These are phyloP conservation scores for Triticum aestivum DNA, from an alignment of 176 grass and related monocot genomes.

Conservation along the genomic window IWGSC_CS_RefSeq_v2.1 NC_057800.1:400216397-400216896, in stretches of 20 bases:
- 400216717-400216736: constrained; percentile 93
- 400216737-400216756: constrained; percentile 91
- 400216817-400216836: constrained; percentile 56
- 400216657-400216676: not conserved
- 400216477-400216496: not conserved
- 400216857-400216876: constrained; percentile 67
- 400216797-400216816: constrained; percentile 91
- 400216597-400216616: not conserved
- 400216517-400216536: not conserved
- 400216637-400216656: not conserved
- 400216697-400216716: constrained; percentile 41
- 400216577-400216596: not conserved
- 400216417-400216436: not conserved
- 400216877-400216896: constrained; percentile 76
- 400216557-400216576: not conserved
- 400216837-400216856: constrained; percentile 55
- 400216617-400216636: constrained; percentile 10
- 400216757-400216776: constrained; percentile 83
- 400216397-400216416: not conserved
- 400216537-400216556: not conserved
- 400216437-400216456: not conserved
- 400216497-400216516: not conserved
- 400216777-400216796: constrained; percentile 79
- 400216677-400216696: not conserved
- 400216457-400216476: not conserved